Evolutionary conservation across 352 stramenopile species (phyloP), one percentile per base, ranked within the genome.

Genomic region (Phytophthora hibernalis): DNA sequence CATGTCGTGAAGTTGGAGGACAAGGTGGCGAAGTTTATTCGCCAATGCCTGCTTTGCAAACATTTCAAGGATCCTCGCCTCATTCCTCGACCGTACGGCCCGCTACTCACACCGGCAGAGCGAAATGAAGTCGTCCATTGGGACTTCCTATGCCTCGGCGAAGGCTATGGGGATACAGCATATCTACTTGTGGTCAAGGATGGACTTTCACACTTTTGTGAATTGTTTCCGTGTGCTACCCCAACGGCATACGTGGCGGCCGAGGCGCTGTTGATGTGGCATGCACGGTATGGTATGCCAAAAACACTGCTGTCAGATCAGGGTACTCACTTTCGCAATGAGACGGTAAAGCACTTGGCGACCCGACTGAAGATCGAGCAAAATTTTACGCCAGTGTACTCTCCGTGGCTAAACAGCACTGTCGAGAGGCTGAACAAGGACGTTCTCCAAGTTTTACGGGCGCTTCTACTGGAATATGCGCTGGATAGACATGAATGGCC

Each of bases 121-220:
- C 43, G 47, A 6, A 57, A 65, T 31, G 33, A 57, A 51, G 24
- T 38, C 1, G 13, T 65, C 12, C 56, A 65, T 11, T 65, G 33
- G 45, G 45, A 65, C 24, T 56, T 57, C 11, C 9, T 65, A 3
- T 51, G 9, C 7, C 26, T 57, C 11, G 45, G 45, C 10, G 26
- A 56, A 21, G 47, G 45, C 6, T 55, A 20, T 31, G 56, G 47
- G 0, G 31, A 56, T 8, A 31, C 37, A 26, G 13, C 53, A 13
- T 72, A 72, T 48, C 44, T 68, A 0, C n/a, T 73, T 6, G 65
- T 69, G 26, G 13, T 68, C 4, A 73, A 67, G 13, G 56, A 68
- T 21, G 49, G 21, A 0, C 13, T 69, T 2, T 37, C 59, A 3
- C 51, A 68, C n/a, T 68, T 44, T 21, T 68, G 37, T 30, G 61